These are phyloP conservation scores for Ramicandelaber brevisporus DNA, from an alignment of 192 early-diverging fungal species.

Conservation along the genomic window DNA sequence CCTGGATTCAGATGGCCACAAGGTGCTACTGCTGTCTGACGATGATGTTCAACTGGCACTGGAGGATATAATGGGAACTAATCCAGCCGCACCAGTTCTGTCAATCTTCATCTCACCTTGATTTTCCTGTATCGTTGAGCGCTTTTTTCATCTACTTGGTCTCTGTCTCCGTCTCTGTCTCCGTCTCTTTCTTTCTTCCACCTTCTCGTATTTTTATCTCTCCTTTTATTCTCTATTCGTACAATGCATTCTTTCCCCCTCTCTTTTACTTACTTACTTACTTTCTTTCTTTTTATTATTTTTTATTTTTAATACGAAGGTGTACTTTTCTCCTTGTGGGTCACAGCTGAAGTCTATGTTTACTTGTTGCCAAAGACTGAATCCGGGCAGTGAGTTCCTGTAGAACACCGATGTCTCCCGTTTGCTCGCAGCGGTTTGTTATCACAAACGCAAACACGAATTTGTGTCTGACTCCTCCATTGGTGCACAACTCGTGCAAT, in stretches of 20 bases:
- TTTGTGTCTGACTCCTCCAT: no score
- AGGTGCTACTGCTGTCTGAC: conserved; percentile 60
- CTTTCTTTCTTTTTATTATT: conserved; percentile 1
- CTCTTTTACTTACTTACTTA: not conserved
- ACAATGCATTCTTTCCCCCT: conserved; percentile 1
- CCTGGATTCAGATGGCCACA: conserved; percentile 83
- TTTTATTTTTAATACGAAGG: not conserved
- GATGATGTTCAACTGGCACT: conserved; percentile 86
- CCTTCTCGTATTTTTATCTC: not conserved
- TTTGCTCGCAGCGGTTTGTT: no score
- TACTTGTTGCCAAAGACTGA: no score
- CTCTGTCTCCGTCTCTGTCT: conserved; percentile 12
- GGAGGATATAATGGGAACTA: no score
- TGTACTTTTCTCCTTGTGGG: not conserved
- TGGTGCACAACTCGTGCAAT: no score
- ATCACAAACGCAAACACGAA: no score
- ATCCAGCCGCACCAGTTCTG: no score
- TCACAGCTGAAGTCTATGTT: no score
- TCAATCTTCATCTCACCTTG: no score
- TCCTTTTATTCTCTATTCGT: not conserved
- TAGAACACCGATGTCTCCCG: no score
- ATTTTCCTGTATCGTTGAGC: conserved; percentile 11
- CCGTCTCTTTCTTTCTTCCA: not conserved
- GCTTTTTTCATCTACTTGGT: conserved; percentile 13
- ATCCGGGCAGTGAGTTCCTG: no score